Percentiles rank a stretch among this genome's conserved stretches.
Evolutionary conservation across 352 stramenopile species (phyloP).

Genomic region (Phytopythium helicoides): DNA sequence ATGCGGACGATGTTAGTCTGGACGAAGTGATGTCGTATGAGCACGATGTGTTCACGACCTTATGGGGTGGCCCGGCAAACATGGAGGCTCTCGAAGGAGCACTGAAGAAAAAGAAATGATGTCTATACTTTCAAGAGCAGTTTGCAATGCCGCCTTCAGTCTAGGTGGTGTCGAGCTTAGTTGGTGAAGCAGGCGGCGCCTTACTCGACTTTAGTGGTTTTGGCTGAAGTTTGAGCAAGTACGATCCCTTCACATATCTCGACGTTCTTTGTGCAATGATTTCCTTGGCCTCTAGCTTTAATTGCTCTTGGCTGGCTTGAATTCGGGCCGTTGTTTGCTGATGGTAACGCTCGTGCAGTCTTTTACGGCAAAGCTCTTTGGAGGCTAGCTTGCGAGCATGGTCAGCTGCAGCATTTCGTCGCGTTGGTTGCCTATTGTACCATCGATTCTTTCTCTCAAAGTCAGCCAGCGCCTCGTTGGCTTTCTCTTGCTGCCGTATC

Average conservation of each 20-base stretch:
- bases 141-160: neutral
- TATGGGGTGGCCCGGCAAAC: conserved; percentile 80
- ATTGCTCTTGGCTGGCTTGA: conserved; percentile 11
- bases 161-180: neutral
- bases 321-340: conserved; percentile 8
- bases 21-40: conserved; percentile 61
- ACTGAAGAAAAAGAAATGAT: conserved; percentile 26
- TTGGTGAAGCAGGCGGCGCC: neutral
- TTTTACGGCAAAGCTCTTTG: conserved; percentile 4
- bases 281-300: conserved; percentile 22
- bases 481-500: conserved; percentile 14
- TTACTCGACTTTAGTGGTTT: neutral
- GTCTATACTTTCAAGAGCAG: too few relatives aligned
- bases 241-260: conserved; percentile 42
- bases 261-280: conserved; percentile 21
- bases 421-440: conserved; percentile 23
- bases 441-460: conserved; percentile 30
- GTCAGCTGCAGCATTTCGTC: conserved; percentile 5
- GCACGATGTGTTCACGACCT: conserved; percentile 56
- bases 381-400: conserved; percentile 19
- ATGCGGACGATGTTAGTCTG: conserved; percentile 64
- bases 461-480: conserved; percentile 10
- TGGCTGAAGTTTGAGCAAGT: conserved; percentile 26
- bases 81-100: conserved; percentile 53
- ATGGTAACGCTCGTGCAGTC: conserved; percentile 1